Evolutionary conservation across 1,139 yeast species (phyloP).

Genomic region (Pichia sp.): DNA sequence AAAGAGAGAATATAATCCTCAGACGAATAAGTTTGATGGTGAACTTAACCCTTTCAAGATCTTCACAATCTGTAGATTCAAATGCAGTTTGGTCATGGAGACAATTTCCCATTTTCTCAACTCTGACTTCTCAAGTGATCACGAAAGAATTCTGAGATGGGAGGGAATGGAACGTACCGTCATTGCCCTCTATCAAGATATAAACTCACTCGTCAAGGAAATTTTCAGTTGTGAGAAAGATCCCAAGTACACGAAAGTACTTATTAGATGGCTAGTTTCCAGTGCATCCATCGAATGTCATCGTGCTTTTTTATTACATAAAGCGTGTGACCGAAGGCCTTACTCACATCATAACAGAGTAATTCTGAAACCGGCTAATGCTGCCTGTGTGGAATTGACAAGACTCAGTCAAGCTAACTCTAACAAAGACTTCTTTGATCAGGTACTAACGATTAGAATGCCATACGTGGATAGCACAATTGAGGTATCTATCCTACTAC

Average conservation of each 20-base stretch:
- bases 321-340: conserved; percentile 12
- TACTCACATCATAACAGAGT: conserved; percentile 14
- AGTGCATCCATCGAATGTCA: conserved; percentile 10
- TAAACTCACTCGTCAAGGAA: conserved; percentile 9
- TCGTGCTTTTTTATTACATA: conserved; percentile 11
- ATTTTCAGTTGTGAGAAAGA: conserved; percentile 11
- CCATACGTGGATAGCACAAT: conserved; percentile 7
- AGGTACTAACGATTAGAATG: conserved; percentile 8
- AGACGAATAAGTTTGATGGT: conserved; percentile 12
- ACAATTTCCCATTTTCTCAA: conserved; percentile 14
- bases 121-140: conserved; percentile 12
- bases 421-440: conserved; percentile 10
- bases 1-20: conserved; percentile 11
- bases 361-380: conserved; percentile 9
- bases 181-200: conserved; percentile 14
- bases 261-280: conserved; percentile 12
- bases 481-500: conserved; percentile 10
- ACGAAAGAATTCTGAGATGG: conserved; percentile 11
- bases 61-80: conserved; percentile 12
- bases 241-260: conserved; percentile 7
- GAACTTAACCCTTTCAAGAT: conserved; percentile 14
- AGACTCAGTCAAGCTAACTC: conserved; percentile 9
- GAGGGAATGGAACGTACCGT: conserved; percentile 11
- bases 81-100: conserved; percentile 16
- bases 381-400: conserved; percentile 6